These are phyloP conservation scores for Candida rishiriensis DNA, from an alignment of 805 yeast genomes.

Conservation along the genomic window DNA sequence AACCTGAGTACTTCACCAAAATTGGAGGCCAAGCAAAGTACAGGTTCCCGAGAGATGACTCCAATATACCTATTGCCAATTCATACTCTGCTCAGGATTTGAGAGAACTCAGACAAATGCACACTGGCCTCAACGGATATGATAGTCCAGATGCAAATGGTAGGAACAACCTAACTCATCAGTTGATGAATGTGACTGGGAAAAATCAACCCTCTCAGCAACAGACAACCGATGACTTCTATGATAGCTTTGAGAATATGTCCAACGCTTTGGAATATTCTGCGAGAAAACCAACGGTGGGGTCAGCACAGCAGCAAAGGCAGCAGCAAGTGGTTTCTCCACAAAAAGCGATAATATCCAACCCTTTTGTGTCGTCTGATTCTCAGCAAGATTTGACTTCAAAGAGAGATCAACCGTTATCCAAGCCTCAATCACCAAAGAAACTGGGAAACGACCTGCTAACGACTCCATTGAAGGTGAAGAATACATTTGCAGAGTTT, in stretches of 20 bases:
- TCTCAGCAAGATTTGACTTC: too few relatives aligned
- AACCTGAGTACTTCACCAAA: slow-evolving; percentile 44
- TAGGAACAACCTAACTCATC: background rate
- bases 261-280: slow-evolving; percentile 6
- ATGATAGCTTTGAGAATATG: background rate
- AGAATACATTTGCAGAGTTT: slow-evolving; percentile 15
- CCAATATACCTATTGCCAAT: slow-evolving; percentile 21
- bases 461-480: slow-evolving; percentile 26
- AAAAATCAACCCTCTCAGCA: background rate
- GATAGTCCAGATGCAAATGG: background rate
- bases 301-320: background rate
- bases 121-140: slow-evolving; percentile 9
- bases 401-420: too few relatives aligned
- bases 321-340: background rate
- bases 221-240: background rate
- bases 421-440: too few relatives aligned
- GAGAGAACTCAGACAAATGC: slow-evolving; percentile 25
- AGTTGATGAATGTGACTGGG: background rate
- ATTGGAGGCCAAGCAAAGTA: slow-evolving; percentile 43
- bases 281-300: background rate
- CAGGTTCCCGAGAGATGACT: slow-evolving; percentile 48
- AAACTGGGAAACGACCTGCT: slow-evolving; percentile 8
- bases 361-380: background rate
- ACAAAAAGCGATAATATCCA: background rate
- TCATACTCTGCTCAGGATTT: slow-evolving; percentile 40